Evolutionary conservation across 2,329 filamentous ascomycete species (phyloP).

Genomic region (Rutstroemia sp.): DNA sequence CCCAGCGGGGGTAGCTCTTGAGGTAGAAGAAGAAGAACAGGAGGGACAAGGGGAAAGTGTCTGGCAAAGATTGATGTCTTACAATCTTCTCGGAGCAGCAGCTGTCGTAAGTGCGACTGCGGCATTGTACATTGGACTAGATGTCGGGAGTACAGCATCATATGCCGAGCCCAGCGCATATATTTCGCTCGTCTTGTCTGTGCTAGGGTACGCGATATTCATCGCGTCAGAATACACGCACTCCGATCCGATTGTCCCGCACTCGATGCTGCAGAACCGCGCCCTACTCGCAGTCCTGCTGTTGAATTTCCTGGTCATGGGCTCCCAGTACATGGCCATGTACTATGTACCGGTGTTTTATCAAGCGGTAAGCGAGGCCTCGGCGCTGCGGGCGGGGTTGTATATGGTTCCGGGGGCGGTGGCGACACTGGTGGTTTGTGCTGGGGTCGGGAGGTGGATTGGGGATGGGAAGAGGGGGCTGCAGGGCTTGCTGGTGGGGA

Average conservation of each 20-base stretch:
- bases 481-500: background rate
- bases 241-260: background rate
- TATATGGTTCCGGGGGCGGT: background rate
- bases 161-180: background rate
- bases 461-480: background rate
- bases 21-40: background rate
- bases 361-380: background rate
- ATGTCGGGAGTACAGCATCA: background rate
- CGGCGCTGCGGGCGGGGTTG: background rate
- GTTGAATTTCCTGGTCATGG: background rate
- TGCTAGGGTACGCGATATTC: background rate
- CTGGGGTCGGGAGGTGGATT: background rate
- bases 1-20: background rate
- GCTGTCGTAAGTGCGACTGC: background rate
- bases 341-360: background rate
- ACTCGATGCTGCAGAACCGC: background rate
- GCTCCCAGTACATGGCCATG: background rate
- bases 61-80: background rate
- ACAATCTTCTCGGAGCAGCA: background rate
- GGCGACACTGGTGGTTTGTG: background rate
- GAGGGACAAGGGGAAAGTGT: background rate
- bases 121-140: background rate
- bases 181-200: background rate
- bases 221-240: background rate
- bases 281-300: background rate